These are phyloP conservation scores for Inga laurina DNA, from an alignment of 306 rosid genomes.

Conservation along the genomic window DNA sequence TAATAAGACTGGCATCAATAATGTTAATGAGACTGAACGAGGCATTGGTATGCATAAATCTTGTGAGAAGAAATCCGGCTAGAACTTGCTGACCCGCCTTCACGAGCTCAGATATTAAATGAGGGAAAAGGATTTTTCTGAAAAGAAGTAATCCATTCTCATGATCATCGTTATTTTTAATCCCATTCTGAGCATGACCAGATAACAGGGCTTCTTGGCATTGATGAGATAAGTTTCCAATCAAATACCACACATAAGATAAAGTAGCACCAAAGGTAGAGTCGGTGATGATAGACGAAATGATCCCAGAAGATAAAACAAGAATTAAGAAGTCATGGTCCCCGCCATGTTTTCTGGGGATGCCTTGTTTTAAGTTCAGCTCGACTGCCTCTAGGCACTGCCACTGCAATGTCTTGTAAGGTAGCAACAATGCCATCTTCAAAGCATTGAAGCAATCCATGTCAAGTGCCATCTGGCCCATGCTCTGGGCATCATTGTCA, in stretches of 20 bases:
- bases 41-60: constrained; percentile 73
- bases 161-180: constrained; percentile 32
- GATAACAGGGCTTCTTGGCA: constrained; percentile 57
- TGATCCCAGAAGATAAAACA: constrained; percentile 66
- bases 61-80: constrained; percentile 80
- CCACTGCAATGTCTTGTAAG: constrained; percentile 60
- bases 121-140: constrained; percentile 64
- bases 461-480: constrained; percentile 54
- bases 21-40: constrained; percentile 72
- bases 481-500: constrained; percentile 64
- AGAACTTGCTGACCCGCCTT: constrained; percentile 84
- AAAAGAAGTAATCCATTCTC: constrained; percentile 50
- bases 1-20: constrained; percentile 61
- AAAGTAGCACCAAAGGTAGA: constrained; percentile 60
- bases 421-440: constrained; percentile 67
- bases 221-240: constrained; percentile 67
- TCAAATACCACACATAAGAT: constrained; percentile 75
- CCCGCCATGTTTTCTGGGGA: constrained; percentile 44
- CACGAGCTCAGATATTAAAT: constrained; percentile 77
- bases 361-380: constrained; percentile 60
- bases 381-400: constrained; percentile 73
- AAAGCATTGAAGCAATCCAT: constrained; percentile 68
- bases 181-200: constrained; percentile 38
- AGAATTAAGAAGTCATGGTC: constrained; percentile 72
- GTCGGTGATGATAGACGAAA: constrained; percentile 45